Evolutionary conservation across 2,329 filamentous ascomycete species (phyloP), one percentile per base, ranked within the genome.

Genomic region (Ophiostoma fasciatum): DNA sequence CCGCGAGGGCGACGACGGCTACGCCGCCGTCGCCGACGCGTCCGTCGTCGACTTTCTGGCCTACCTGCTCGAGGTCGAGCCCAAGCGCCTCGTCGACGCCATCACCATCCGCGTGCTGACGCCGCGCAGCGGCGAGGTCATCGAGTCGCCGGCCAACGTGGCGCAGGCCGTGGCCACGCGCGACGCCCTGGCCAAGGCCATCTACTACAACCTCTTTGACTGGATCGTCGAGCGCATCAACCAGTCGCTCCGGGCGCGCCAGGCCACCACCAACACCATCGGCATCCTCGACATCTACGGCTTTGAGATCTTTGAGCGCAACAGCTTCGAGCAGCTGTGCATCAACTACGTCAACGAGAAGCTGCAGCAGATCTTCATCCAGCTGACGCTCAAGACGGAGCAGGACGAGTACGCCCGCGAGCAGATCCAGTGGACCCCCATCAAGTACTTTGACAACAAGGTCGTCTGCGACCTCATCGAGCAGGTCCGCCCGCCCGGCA

Each of bases 281-380:
- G 90, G 90, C 52, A 96, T 98, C 52, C 68, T 98, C 46, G 90
- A 98, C 67, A 98, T 98, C 47, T 98, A 98, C 55, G 90, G 90
- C 3, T 98, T 98, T 51, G 90, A 98, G 55, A 98, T 98, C 47
- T 98, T 98, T 48, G 90, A 98, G 55, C 90, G 88, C 62, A 98
- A 98, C 63, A 94, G 83, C 46, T 98, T 98, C 51, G 90, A 98
- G 57, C 90, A 98, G 59, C 73, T 98, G 7, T 98, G 90, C 61
- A 98, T 98, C 68, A 98, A 98, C 64, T 98, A 96, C 52, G 92
- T 96, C 52, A 98, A 98, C 58, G 90, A 98, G 61, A 98, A 98
- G 60, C 65, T 98, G 39, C 90, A 98, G 59, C 90, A 98, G 53
- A 96, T 98, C 50, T 98, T 98, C 55, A 98, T 98, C 48, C 90